Percentiles rank a stretch among this genome's conserved stretches.
These are phyloP conservation scores for Pestalotiopsis sp. DNA, from an alignment of 2,329 filamentous ascomycete genomes.

Conservation along the genomic window DNA sequence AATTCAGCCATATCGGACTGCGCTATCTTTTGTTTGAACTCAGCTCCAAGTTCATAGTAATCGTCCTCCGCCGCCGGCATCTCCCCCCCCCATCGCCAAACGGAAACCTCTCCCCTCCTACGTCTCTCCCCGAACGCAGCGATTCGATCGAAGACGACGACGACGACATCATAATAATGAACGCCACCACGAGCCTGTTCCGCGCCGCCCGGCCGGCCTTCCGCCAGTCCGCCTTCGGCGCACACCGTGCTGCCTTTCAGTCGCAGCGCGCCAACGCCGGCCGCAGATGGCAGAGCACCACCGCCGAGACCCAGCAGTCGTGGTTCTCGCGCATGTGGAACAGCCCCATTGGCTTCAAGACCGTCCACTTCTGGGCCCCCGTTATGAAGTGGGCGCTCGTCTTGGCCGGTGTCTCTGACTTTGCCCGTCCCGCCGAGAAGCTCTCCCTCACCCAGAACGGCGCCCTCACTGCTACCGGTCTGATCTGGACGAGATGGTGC, in stretches of 20 bases:
- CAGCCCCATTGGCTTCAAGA: slow-evolving; percentile 82
- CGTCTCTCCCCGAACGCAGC: not conserved
- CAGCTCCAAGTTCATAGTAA: not conserved
- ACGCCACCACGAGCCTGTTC: slow-evolving; percentile 51
- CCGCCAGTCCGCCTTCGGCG: slow-evolving; percentile 53
- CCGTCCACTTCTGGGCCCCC: slow-evolving; percentile 98
- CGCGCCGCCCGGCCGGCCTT: slow-evolving; percentile 57
- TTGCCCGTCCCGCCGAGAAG: slow-evolving; percentile 86
- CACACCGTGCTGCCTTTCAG: slow-evolving; percentile 50
- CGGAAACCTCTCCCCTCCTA: slow-evolving; percentile 4
- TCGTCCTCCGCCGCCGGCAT: not conserved
- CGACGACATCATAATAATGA: slow-evolving; percentile 33
- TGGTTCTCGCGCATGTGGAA: slow-evolving; percentile 83
- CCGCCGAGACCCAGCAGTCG: slow-evolving; percentile 47
- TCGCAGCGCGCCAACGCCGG: slow-evolving; percentile 47
- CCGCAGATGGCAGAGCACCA: slow-evolving; percentile 73
- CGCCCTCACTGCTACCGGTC: slow-evolving; percentile 85
- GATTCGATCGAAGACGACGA: not conserved
- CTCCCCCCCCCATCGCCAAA: not conserved
- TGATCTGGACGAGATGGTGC: slow-evolving; percentile 99
- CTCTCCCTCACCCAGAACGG: slow-evolving; percentile 92
- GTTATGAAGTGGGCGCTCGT: slow-evolving; percentile 98
- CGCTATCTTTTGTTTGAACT: not conserved
- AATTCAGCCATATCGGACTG: not conserved
- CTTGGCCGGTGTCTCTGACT: slow-evolving; percentile 87